Base-by-base conservation (phyloP, 1,284 basidiomycete genomes). In the Papiliotrema fonsecae region DNA sequence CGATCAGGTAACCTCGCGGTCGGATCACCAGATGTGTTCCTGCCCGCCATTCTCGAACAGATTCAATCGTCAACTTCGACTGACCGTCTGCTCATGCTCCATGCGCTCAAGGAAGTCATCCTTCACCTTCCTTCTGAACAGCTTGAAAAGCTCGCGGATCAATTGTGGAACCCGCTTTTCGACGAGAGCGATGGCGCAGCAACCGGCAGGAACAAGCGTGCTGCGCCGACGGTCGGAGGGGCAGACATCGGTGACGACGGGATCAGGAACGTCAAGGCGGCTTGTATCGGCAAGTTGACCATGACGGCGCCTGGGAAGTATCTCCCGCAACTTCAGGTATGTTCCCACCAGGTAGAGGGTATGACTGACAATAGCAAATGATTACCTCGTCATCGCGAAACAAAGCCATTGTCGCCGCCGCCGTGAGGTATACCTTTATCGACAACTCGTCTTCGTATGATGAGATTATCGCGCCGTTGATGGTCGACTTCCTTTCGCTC, bases 21-120 rank as follows among this genome's bases (percentile, higher is more conserved):
- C 28, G 93, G 93, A 2, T 90, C 90, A 52, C 77, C 92, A 14
- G 80, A 84, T 16, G 80, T 84, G 54, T 93, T 91, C 78, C 77
- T 98, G 6, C 91, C 91, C 13, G 77, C 79, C 11, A 86, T 98
- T 56, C 81, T 96, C 58, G 83, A 85, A 58, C 81, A 89, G 57
- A 83, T 96, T 35, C 81, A 89, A 56, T 80, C 76, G 13, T 54
- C 58, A 7, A 66, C 87, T 62, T 79, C 83, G n/a, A 82, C 86
- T 64, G 86, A 84, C 61, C 82, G 89, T 11, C 74, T 94, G 24
- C 75, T 97, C 18, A 84, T 91, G 14, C 78, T 98, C 40, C 88
- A 97, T 62, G 88, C 93, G 11, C 77, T 97, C 32, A 97, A 97
- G 74, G 96, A 98, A 78, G 88, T 97, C 48, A 92, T 97, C 48